phyloP scores from a whole-genome alignment of 495 filamentous ascomycete genomes.

The Chaetomium tenue region DNA sequence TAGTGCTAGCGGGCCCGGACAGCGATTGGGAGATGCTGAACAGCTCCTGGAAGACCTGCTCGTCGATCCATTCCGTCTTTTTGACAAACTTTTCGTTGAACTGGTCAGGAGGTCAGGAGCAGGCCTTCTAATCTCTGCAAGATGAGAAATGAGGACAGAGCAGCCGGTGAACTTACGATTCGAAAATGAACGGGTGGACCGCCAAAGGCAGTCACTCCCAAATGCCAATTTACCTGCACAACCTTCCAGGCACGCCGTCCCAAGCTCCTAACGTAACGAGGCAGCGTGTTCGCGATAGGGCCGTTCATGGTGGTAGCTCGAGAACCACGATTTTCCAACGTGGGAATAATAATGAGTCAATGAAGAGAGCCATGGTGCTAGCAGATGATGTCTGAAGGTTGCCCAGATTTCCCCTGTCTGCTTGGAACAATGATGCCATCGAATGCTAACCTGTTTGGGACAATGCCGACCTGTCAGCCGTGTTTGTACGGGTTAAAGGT shows the following conservation, averaged over 20 bases:
- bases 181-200: slow-evolving; percentile 71
- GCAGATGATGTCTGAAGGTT: background rate
- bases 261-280: slow-evolving; percentile 13
- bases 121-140: background rate
- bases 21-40: slow-evolving; percentile 77
- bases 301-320: background rate
- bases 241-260: slow-evolving; percentile 31
- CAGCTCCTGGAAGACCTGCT: slow-evolving; percentile 77
- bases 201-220: slow-evolving; percentile 71
- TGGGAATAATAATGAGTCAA: background rate
- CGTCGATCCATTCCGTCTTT: slow-evolving; percentile 68
- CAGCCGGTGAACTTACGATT: slow-evolving; percentile 49
- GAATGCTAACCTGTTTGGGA: background rate
- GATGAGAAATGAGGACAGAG: background rate
- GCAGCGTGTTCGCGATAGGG: background rate
- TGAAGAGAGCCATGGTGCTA: background rate
- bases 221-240: slow-evolving; percentile 57
- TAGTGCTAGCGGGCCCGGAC: slow-evolving; percentile 73
- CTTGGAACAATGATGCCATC: slow-evolving; percentile 1
- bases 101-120: slow-evolving; percentile 23
- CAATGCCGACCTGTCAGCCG: background rate
- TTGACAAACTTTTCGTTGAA: slow-evolving; percentile 66
- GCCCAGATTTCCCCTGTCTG: background rate
- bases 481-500: too few species aligned
- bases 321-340: background rate